Conservation (phyloP, 2,329 filamentous ascomycete species). For the Fusarium pininemorale region DNA sequence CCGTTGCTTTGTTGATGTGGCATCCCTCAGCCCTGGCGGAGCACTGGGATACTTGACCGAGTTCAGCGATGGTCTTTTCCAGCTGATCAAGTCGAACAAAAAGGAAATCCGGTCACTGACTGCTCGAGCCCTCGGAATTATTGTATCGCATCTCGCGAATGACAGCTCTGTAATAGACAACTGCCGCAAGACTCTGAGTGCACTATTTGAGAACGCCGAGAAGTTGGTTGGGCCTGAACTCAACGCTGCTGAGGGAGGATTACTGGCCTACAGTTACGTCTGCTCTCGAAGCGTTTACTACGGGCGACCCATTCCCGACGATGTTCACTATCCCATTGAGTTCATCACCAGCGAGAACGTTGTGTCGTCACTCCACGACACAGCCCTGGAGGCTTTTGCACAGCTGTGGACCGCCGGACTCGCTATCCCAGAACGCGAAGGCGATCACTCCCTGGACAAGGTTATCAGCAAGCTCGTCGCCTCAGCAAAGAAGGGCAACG, state of each 20-base stretch:
- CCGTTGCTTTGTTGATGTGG: slow-evolving; percentile 63
- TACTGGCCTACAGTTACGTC: slow-evolving; percentile 57
- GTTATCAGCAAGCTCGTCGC: slow-evolving; percentile 71
- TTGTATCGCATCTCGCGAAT: slow-evolving; percentile 71
- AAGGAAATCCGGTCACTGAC: slow-evolving; percentile 71
- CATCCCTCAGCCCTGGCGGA: slow-evolving; percentile 60
- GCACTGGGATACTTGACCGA: slow-evolving; percentile 60
- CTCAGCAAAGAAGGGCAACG: slow-evolving; percentile 81
- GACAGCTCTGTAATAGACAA: slow-evolving; percentile 45
- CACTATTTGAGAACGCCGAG: slow-evolving; percentile 56
- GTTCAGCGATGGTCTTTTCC: slow-evolving; percentile 62
- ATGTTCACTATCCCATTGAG: slow-evolving; percentile 43
- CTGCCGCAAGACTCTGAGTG: slow-evolving; percentile 46
- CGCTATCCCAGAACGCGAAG: slow-evolving; percentile 46
- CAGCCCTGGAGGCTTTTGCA: slow-evolving; percentile 55
- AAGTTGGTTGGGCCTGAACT: slow-evolving; percentile 55
- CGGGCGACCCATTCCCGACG: slow-evolving; percentile 42
- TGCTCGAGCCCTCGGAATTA: slow-evolving; percentile 77
- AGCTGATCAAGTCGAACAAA: slow-evolving; percentile 75
- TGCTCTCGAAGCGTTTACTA: slow-evolving; percentile 58
- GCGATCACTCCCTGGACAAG: slow-evolving; percentile 47
- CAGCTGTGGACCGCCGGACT: slow-evolving; percentile 60
- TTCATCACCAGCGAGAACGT: slow-evolving; percentile 46
- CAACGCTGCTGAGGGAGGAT: slow-evolving; percentile 57
- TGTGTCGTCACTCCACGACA: slow-evolving; percentile 52